A percentile compares a stretch with the other conserved stretches of the same genome.
Conservation (phyloP, 306 rosid genomes). For the Rosa multiflora region DNA sequence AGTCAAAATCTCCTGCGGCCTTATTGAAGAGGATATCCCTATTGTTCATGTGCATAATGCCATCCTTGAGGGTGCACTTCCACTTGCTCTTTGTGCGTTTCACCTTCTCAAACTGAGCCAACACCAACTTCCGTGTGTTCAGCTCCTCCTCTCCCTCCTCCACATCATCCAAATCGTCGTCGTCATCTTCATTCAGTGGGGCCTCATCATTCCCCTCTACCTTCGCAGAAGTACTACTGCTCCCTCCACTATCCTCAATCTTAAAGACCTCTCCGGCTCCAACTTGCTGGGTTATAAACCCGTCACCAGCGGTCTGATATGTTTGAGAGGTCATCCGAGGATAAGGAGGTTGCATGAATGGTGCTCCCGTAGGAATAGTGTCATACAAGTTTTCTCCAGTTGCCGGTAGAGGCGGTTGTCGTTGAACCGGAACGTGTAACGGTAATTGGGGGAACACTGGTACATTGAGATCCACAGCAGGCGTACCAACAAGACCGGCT, state of each 20-base stretch:
- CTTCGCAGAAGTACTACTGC: slow-evolving; percentile 25
- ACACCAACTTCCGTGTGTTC: slow-evolving; percentile 73
- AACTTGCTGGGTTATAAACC: slow-evolving; percentile 90
- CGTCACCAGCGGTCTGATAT: slow-evolving; percentile 56
- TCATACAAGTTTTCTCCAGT: slow-evolving; percentile 62
- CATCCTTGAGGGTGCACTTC: slow-evolving; percentile 92
- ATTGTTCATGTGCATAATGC: slow-evolving; percentile 85
- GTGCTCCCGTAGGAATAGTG: slow-evolving; percentile 65
- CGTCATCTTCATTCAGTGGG: slow-evolving; percentile 80
- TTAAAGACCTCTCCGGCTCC: slow-evolving; percentile 79
- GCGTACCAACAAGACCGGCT: slow-evolving; percentile 76
- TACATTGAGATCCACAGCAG: slow-evolving; percentile 73
- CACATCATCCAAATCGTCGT: slow-evolving; percentile 85
- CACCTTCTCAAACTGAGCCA: slow-evolving; percentile 97
- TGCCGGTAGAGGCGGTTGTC: slow-evolving; percentile 67
- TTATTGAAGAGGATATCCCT: slow-evolving; percentile 92
- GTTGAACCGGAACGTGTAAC: slow-evolving; percentile 73
- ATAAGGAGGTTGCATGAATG: slow-evolving; percentile 80
- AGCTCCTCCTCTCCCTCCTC: slow-evolving; percentile 75
- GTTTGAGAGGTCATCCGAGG: slow-evolving; percentile 48
- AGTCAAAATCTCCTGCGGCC: slow-evolving; percentile 91
- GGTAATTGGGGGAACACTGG: slow-evolving; percentile 31
- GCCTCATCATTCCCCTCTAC: slow-evolving; percentile 74
- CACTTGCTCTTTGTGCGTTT: slow-evolving; percentile 92
- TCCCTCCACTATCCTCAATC: slow-evolving; percentile 55